Percentiles rank a stretch among this genome's conserved stretches.
These are phyloP conservation scores for Cucurbita ficifolia DNA, from an alignment of 306 rosid species.

Conservation along the genomic window DNA sequence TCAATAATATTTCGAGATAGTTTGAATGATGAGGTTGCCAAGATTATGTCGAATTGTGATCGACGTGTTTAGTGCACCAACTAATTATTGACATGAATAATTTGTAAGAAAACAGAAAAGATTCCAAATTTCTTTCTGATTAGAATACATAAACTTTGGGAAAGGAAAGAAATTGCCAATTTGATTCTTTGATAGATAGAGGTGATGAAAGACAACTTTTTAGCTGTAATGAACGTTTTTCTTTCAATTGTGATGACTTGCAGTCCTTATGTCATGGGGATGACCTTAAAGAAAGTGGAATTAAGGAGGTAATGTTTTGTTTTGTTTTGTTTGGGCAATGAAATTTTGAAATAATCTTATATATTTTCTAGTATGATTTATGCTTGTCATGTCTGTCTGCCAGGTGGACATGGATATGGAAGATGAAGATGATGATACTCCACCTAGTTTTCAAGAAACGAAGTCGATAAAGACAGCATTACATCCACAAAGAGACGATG, in stretches of 20 bases:
- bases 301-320: slow-evolving; percentile 49
- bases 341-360: background rate
- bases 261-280: slow-evolving; percentile 86
- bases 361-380: background rate
- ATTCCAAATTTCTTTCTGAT: background rate
- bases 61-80: background rate
- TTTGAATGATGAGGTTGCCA: background rate
- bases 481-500: slow-evolving; percentile 24
- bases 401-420: slow-evolving; percentile 99
- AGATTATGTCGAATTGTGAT: background rate
- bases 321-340: background rate
- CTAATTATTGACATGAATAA: background rate
- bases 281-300: slow-evolving; percentile 66
- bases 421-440: slow-evolving; percentile 40
- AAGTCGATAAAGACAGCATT: slow-evolving; percentile 28
- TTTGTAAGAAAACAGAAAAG: background rate
- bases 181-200: background rate
- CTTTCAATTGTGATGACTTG: slow-evolving; percentile 9
- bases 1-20: background rate
- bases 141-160: background rate
- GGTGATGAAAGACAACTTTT: background rate
- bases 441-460: slow-evolving; percentile 31
- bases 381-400: slow-evolving; percentile 13
- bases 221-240: background rate
- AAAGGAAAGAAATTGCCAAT: background rate